Conservation (phyloP, 163 green algal genomes). For the Picocystis sp. region DNA sequence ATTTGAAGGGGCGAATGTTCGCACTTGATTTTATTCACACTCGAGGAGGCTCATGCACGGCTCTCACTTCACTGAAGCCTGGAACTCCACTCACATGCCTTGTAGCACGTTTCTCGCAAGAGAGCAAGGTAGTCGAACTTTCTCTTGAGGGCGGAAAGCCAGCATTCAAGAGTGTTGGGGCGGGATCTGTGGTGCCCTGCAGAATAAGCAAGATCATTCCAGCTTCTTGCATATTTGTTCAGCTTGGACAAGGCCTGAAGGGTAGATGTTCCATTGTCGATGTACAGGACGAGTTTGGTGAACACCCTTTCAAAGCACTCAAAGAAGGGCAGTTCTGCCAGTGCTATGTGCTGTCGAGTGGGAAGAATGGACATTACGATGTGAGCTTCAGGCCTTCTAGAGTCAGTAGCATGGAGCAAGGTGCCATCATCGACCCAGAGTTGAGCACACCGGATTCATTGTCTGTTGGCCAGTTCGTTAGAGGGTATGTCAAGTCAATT, state of each 20-base stretch:
- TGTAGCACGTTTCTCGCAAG: too few relatives aligned
- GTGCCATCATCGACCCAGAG: background rate
- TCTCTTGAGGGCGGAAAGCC: too few relatives aligned
- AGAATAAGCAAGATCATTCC: too few relatives aligned
- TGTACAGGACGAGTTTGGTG: background rate
- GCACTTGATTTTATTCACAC: constrained; percentile 4
- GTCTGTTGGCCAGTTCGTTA: constrained; percentile 3
- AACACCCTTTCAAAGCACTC: constrained; percentile 6
- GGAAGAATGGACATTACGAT: too few relatives aligned
- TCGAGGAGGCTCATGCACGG: too few relatives aligned
- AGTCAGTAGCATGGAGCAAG: too few relatives aligned
- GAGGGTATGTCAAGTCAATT: constrained; percentile 23
- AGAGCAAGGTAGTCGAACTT: too few relatives aligned
- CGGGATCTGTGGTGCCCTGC: too few relatives aligned
- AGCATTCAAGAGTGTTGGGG: too few relatives aligned
- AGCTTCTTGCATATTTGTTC: background rate
- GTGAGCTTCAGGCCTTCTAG: too few relatives aligned
- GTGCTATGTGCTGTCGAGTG: constrained; percentile 10
- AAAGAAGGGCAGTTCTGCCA: constrained; percentile 12
- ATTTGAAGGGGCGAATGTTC: constrained; percentile 18
- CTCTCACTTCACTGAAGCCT: too few relatives aligned
- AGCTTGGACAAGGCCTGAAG: background rate
- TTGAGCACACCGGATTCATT: background rate
- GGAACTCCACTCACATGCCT: too few relatives aligned
- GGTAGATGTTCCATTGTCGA: background rate